Base-by-base conservation (phyloP, 1,139 yeast genomes). In the Kodamaea arcana region DNA sequence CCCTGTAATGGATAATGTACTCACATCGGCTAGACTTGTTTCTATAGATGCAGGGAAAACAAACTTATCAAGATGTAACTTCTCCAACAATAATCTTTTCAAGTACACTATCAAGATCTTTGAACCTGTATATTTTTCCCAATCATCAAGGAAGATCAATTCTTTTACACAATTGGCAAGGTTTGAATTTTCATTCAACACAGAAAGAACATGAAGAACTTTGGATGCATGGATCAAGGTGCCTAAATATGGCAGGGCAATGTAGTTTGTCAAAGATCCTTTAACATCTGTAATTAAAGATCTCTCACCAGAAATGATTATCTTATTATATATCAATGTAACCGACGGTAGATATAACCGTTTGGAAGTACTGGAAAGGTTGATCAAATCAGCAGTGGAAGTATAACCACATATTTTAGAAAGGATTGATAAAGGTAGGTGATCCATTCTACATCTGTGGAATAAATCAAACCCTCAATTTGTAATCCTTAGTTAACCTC, bases 271-370 rank as follows among this genome's bases (percentile, higher is more conserved):
- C 16, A 45, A 41, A 27, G 39, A 39, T 1, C 28, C 23, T 10
- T 30, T 30, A 5, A 46, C 45, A n/a, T 37, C 40, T 4, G 30
- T 28, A 13, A 42, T 32, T 5, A 41, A 31, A 15, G 36, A 37
- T 21, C n/a, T 14, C 15, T 49, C 48, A 11, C 40, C 45, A 9
- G 45, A 41, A 11, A 53, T 37, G 4, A 50, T 38, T 11, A 54
- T 41, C 23, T 43, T 47, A 5, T 42, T 41, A 37, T 52, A 52
- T 15, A 54, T 29, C 24, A 45, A 42, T 24, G 35, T 33, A 3
- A 44, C 46, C 1, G 57, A 54, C 2, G 56, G 53, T 4, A 48
- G 34, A 32, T 50, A 53, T 13, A 49, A 42, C 30, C 32, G 33
- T 26, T 41, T 45, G 36, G 47, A 42, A 3, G 46, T 34, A 10